These are phyloP conservation scores for Pulveroboletus ravenelii DNA, from an alignment of 768 basidiomycete genomes.

Conservation along the genomic window DNA sequence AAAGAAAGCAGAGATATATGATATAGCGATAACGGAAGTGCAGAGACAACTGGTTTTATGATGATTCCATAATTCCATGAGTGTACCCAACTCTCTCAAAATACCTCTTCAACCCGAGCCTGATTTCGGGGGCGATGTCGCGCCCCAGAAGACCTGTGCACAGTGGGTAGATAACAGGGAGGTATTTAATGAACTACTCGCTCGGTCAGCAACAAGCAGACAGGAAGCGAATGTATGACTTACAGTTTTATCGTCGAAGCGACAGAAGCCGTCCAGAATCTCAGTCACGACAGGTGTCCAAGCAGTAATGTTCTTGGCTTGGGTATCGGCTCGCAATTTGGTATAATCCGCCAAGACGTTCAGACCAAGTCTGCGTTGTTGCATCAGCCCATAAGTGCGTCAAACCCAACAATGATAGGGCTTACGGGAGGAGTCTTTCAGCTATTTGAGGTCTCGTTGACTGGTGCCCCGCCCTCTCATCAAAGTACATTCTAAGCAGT, in stretches of 20 bases:
- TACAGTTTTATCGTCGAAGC: conserved; percentile 88
- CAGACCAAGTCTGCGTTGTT: conserved; percentile 62
- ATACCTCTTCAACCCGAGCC: conserved; percentile 72
- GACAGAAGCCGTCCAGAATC: conserved; percentile 83
- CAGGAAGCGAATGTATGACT: conserved; percentile 30
- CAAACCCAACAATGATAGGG: not conserved
- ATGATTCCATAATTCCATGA: conserved; percentile 65
- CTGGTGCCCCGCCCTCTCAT: conserved; percentile 83
- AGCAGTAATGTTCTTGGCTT: conserved; percentile 90
- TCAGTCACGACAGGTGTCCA: conserved; percentile 99
- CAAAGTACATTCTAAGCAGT: conserved; percentile 89
- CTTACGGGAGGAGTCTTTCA: conserved; percentile 66
- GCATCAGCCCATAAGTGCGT: not conserved
- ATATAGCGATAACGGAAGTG: conserved; percentile 16
- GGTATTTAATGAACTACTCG: conserved; percentile 76
- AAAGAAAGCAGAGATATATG: conserved; percentile 6
- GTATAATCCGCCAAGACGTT: conserved; percentile 90
- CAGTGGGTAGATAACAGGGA: conserved; percentile 87
- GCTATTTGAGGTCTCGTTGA: conserved; percentile 76
- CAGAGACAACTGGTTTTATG: conserved; percentile 32
- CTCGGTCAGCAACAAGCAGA: conserved; percentile 2
- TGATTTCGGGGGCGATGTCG: conserved; percentile 79
- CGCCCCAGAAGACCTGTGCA: conserved; percentile 79
- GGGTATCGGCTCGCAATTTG: conserved; percentile 82
- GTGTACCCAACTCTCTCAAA: conserved; percentile 74